Evolutionary conservation across 2,329 filamentous ascomycete species (phyloP), one percentile per base, ranked within the genome.

Genomic region (Xylaria polymorpha): DNA sequence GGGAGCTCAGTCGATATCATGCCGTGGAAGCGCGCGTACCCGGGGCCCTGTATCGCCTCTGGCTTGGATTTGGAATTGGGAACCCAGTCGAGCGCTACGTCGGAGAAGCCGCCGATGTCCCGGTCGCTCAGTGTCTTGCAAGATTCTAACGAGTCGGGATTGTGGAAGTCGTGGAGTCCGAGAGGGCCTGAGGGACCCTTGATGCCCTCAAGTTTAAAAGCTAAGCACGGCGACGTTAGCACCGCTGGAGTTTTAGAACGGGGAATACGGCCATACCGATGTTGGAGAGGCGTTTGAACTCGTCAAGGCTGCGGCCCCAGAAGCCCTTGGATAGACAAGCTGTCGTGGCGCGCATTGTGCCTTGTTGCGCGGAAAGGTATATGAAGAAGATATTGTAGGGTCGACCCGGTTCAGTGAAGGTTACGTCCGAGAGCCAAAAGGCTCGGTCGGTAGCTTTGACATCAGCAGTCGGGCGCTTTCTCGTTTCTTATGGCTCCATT

Each of bases 1-100:
- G 96, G 96, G 0, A 99, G 87, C 66, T 93, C 89, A 14, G 91
- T 97, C 1, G 94, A 97, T 78, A 99, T 98, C 66, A 80, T 88
- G 72, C 96, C 96, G 81, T 94, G 90, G 83, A 98, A 99, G 69
- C 91, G 88, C 20, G 90, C 90, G 81, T 97, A 92, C 37, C 74
- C 69, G 48, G 72, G 25, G 18, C 63, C 63, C 69, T 60, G 68
- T 18, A 72, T 71, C 35, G 46, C 58, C 39, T 68, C 67, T 35
- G 79, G 76, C 22, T 74, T 39, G 53, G 57, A 20, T 62, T 39
- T 66, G 68, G 60, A 46, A 29, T 41, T 41, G 71, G 66, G 66
- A 67, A 72, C 61, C 73, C 73, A 76, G 65, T 77, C 76, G 69
- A 98, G 84, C 53, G 88, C 83, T 50, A 90, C 91, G 20, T 87